Base-by-base conservation (phyloP, 192 early-diverging fungal genomes). In the Geranomyces variabilis region DNA sequence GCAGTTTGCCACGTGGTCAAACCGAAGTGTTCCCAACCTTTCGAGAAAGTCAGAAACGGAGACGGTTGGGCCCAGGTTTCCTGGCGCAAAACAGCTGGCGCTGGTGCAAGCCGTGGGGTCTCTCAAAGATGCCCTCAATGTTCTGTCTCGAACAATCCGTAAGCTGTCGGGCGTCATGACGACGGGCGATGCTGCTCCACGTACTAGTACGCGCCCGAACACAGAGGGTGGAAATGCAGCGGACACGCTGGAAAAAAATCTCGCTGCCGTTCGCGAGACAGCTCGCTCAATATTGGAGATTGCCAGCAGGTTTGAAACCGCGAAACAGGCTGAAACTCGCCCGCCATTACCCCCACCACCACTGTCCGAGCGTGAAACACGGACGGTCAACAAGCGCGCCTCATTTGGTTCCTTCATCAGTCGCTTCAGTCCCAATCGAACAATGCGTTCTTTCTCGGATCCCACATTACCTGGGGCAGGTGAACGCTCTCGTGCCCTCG, bases 61-160 rank as follows among this genome's bases (percentile, higher is more conserved):
- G 63, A 45, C 41, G 4, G 44, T n/a, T 21, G 21, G 4, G 12
- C 48, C 36, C n/a, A 6, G 29, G 14, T 62, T 62, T 41, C 70
- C 70, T 31, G 70, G 70, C 1, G 70, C 70, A 28, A 71, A 64
- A 66, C 71, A 73, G 41, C 57, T 73, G 12, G 71, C 71, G 8
- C 57, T 73, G 10, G 8, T 73, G 24, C 71, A 73, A 56, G 71
- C 71, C 13, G 28, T 66, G 1, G 56, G 53, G 12, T n/a, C 63
- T 19, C 29, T 73, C 10, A 73, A 73, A 47, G 71, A 73, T 26
- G 22, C 71, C 10, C 60, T 73, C 7, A 67, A 66, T 59, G 45
- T 36, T 0, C 34, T 73, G 8, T 65, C 63, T 0, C 53, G 49
- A 24, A 46, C 34, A 36, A 59, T 73, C n/a, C 63, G 71, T 8